Evolutionary conservation across 805 yeast genomes (phyloP).

Genomic region (Yamadazyma laniorum): DNA sequence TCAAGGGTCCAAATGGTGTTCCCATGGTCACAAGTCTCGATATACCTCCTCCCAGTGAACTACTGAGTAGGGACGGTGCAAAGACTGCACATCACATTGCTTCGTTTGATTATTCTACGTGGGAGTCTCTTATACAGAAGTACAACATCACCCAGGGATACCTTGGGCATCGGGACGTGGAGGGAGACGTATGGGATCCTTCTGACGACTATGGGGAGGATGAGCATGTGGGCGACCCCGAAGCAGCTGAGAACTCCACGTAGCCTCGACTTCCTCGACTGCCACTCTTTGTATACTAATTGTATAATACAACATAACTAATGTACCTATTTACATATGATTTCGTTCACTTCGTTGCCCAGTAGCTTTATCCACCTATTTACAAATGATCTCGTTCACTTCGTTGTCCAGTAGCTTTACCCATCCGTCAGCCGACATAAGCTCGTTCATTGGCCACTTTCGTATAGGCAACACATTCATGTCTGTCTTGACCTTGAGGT

Average conservation of each 20-base stretch:
- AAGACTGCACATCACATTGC: slow-evolving; percentile 62
- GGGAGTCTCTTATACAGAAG: slow-evolving; percentile 56
- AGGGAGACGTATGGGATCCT: slow-evolving; percentile 24
- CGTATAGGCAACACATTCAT: slow-evolving; percentile 61
- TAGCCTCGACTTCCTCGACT: too few relatives aligned
- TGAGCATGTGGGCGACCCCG: not conserved
- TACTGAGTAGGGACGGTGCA: not conserved
- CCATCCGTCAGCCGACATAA: slow-evolving; percentile 55
- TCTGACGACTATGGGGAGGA: slow-evolving; percentile 11
- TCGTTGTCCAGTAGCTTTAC: slow-evolving; percentile 18
- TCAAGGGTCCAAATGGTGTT: slow-evolving; percentile 39
- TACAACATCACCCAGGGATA: slow-evolving; percentile 57
- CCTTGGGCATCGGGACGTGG: slow-evolving; percentile 42
- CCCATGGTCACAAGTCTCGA: slow-evolving; percentile 39
- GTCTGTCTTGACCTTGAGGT: slow-evolving; percentile 45
- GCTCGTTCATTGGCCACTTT: slow-evolving; percentile 76
- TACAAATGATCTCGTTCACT: slow-evolving; percentile 8
- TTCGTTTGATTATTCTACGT: slow-evolving; percentile 62
- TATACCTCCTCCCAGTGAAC: slow-evolving; percentile 20
- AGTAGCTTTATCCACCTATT: slow-evolving; percentile 13
- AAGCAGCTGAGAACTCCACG: not conserved
- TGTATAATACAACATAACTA: too few relatives aligned
- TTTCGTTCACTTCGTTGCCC: slow-evolving; percentile 16
- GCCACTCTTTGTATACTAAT: too few relatives aligned
- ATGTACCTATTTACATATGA: slow-evolving; percentile 4